Evolutionary conservation across 2,329 filamentous ascomycete genomes (phyloP).

Genomic region (Chaetomiaceae sp.): DNA sequence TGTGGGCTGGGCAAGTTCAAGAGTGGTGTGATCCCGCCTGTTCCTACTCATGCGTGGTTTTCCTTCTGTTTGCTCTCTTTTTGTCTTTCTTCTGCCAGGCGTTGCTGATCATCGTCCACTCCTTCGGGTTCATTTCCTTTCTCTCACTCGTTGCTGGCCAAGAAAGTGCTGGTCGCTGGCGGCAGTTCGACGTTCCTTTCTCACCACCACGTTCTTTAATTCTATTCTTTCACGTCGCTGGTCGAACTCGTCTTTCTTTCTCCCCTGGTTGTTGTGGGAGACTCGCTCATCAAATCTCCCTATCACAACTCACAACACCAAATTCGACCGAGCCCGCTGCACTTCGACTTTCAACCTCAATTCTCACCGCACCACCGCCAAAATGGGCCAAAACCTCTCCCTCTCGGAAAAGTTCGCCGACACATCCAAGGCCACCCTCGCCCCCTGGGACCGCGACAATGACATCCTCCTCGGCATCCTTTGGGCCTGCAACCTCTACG

Average conservation of each 20-base stretch:
- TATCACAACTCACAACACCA: not conserved
- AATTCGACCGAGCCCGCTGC: not conserved
- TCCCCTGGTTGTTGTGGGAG: no score
- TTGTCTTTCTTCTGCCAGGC: not conserved
- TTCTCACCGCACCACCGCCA: conserved; percentile 10
- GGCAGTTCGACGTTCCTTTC: conserved; percentile 7
- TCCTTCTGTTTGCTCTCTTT: not conserved
- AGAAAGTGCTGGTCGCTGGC: conserved; percentile 23
- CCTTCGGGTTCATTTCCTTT: no score
- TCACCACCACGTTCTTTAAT: not conserved
- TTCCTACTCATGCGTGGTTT: not conserved
- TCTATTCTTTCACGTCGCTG: conserved; percentile 12
- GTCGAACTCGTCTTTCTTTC: not conserved
- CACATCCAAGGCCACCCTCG: conserved; percentile 34
- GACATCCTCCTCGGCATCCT: conserved; percentile 33
- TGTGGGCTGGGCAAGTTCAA: not conserved
- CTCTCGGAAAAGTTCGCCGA: conserved; percentile 33
- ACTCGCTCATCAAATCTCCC: not conserved
- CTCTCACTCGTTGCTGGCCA: conserved; percentile 17
- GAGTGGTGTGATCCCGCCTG: not conserved
- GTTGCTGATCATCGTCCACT: not conserved
- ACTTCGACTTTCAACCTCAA: not conserved
- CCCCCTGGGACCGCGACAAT: conserved; percentile 29
- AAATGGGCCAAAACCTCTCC: conserved; percentile 41
- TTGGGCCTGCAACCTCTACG: conserved; percentile 36